Conservation (phyloP, 805 yeast species). For the Zygoascus bituminiphila region DNA sequence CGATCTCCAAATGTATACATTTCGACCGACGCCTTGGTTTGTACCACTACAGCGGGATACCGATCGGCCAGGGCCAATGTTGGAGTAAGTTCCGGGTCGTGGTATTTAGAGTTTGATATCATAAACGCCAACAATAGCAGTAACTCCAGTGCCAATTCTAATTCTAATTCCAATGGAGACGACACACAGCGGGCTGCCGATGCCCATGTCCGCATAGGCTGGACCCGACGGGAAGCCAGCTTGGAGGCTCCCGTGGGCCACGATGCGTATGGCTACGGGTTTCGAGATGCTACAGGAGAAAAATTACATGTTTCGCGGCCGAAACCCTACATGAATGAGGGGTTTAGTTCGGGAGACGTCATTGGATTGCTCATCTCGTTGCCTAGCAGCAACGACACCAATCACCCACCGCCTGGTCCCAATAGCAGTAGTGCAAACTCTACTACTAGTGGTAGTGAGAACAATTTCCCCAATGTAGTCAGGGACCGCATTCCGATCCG, state of each 20-base stretch:
- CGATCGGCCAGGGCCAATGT: conserved; percentile 67
- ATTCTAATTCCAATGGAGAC: neutral
- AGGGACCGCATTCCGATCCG: conserved; percentile 86
- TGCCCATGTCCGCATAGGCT: conserved; percentile 68
- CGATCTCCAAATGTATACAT: conserved; percentile 50
- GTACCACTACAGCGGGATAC: conserved; percentile 69
- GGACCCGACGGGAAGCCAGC: conserved; percentile 78
- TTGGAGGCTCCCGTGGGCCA: conserved; percentile 93
- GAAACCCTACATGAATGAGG: conserved; percentile 42
- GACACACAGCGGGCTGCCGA: too few species aligned
- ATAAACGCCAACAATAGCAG: conserved; percentile 30
- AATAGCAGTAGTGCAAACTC: neutral
- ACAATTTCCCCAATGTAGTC: conserved; percentile 35
- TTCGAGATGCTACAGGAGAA: conserved; percentile 72
- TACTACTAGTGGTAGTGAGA: neutral
- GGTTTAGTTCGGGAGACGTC: conserved; percentile 68
- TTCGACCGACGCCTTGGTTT: conserved; percentile 32
- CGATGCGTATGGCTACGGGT: conserved; percentile 89
- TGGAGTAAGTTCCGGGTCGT: conserved; percentile 66
- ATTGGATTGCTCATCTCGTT: conserved; percentile 69
- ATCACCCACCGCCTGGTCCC: neutral
- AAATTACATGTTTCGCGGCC: conserved; percentile 71
- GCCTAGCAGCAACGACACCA: conserved; percentile 36
- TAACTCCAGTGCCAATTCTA: neutral
- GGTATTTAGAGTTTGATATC: conserved; percentile 72